Base-by-base conservation (phyloP, 352 stramenopile genomes). In the Phytopythium montanum region DNA sequence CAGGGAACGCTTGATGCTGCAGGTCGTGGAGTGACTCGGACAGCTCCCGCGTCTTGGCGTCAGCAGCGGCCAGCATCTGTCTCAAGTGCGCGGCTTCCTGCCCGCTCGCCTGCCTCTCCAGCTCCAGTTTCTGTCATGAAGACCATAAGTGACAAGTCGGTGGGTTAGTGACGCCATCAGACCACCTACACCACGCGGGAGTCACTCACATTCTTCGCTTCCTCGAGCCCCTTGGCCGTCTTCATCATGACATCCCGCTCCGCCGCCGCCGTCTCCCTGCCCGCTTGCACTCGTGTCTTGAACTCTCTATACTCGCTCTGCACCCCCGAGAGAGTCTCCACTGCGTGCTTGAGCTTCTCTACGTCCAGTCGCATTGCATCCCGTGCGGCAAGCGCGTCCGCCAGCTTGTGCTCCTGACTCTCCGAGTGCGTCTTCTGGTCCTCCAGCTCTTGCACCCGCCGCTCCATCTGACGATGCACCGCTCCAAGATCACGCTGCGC, bases 11-110 rank as follows among this genome's bases (percentile, higher is more conserved):
- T 59, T 84, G 65, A 1, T 57, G 62, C 31, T 84, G 73, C 18
- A 85, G 54, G 3, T 80, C 64, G 3, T 71, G 72, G 5, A 90
- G 60, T 0, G 65, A 56, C 45, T 78, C 62, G 3, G 49, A 64
- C 9, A 89, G n/a, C 25, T 88, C 76, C 0, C 69, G 63, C 18
- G 38, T 64, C 60, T 89, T 88, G 6, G 56, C 52, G 25, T 90
- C 73, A 0, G 76, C 71, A 1, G 85, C 64, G 9, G 66, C 60
- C 26, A 92, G 56, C 36, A 86, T 62, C 14, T 90, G 76, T 26
- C 77, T 72, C 36, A 91, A 67, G 57, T 89, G 75, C 1, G 57
- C 60, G 29, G 72, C 72, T 39, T 89, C 72, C 12, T 89, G 76
- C 29, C 86, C 66, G 26, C 75, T 69, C 12, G 69, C 68, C 44